These are phyloP conservation scores for Pseudisothecium myosuroides DNA, from an alignment of 225 moss, liverwort and hornwort species.

Conservation along the genomic window DNA sequence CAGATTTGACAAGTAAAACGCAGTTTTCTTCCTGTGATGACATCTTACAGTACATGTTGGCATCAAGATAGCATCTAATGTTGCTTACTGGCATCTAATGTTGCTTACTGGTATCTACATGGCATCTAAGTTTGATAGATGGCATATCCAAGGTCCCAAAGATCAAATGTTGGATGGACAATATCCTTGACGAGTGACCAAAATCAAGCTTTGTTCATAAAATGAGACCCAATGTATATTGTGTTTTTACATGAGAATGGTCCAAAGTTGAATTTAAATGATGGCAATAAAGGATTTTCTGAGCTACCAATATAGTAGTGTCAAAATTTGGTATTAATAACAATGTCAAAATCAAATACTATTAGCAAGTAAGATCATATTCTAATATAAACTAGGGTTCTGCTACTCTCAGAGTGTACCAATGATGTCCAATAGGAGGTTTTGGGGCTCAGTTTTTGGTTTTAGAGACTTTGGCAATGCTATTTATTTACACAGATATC, in stretches of 20 bases:
- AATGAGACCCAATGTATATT: no score
- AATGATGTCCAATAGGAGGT: fast-evolving
- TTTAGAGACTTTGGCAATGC: background rate
- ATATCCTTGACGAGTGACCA: background rate
- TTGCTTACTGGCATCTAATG: no score
- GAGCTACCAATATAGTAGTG: no score
- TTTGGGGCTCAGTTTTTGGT: fast-evolving
- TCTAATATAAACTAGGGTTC: background rate
- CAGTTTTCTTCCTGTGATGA: no score
- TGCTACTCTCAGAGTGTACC: no score
- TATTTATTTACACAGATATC: background rate
- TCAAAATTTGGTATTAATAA: background rate
- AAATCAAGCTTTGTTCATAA: background rate
- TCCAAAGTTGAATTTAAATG: background rate
- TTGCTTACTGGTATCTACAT: background rate
- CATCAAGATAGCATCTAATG: background rate
- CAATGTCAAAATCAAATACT: background rate
- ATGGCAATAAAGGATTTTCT: no score
- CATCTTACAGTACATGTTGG: fast-evolving
- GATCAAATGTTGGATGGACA: background rate
- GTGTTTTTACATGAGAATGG: background rate
- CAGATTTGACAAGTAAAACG: no score
- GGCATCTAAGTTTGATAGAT: no score
- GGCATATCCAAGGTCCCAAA: background rate
- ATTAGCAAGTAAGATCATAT: background rate